Percentiles rank a stretch among this genome's conserved stretches.
These are phyloP conservation scores for Aspergillus bridgeri DNA, from an alignment of 495 filamentous ascomycete genomes.

Conservation along the genomic window DNA sequence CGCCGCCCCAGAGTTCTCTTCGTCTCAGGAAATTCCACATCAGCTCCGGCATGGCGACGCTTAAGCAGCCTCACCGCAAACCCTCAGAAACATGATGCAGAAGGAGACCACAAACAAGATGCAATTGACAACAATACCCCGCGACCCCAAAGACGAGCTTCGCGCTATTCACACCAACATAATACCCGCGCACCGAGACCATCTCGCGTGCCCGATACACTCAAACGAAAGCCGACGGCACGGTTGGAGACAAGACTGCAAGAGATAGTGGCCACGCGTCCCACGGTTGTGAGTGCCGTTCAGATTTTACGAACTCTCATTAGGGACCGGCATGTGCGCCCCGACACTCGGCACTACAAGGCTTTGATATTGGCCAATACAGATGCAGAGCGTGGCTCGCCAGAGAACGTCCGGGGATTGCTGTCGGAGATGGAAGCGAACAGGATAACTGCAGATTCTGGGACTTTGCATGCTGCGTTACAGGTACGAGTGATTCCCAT, in stretches of 20 bases:
- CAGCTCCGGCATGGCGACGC: slow-evolving; percentile 21
- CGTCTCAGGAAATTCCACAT: slow-evolving; percentile 4
- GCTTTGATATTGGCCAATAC: slow-evolving; percentile 69
- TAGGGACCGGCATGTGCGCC: slow-evolving; percentile 55
- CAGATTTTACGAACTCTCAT: slow-evolving; percentile 48
- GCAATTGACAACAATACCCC: background rate
- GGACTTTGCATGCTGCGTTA: slow-evolving; percentile 67
- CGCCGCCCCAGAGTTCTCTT: slow-evolving; percentile 10
- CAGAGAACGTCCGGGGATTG: slow-evolving; percentile 53
- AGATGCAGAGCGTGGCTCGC: slow-evolving; percentile 59
- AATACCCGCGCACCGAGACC: background rate
- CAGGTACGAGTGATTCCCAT: slow-evolving; percentile 47
- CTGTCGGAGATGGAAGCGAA: slow-evolving; percentile 65
- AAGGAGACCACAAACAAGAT: background rate
- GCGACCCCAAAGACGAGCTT: background rate
- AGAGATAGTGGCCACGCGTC: slow-evolving; percentile 14
- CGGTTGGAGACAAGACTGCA: slow-evolving; percentile 28
- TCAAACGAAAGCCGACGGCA: slow-evolving; percentile 19
- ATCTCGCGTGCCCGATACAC: slow-evolving; percentile 18
- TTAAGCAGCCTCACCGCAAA: slow-evolving; percentile 16
- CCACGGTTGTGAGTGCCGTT: slow-evolving; percentile 24
- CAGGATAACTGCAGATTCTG: slow-evolving; percentile 57
- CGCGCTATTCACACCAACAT: background rate
- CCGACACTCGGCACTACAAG: slow-evolving; percentile 66
- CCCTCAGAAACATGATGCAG: background rate